These are phyloP conservation scores for Botrytis cinerea DNA, from an alignment of 2,329 filamentous ascomycete species.

Conservation along the genomic window DNA sequence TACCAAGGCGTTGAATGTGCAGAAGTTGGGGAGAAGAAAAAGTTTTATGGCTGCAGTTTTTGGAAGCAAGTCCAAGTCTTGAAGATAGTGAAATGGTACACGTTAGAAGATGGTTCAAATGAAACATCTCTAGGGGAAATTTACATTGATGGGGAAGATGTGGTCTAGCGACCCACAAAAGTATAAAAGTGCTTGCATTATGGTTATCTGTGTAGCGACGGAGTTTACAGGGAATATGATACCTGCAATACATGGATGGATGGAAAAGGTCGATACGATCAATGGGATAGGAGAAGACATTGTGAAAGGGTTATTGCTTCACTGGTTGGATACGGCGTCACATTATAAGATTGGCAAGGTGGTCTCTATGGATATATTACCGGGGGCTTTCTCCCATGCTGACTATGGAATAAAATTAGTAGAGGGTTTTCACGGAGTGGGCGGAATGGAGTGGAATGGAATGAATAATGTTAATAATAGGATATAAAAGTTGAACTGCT, in stretches of 20 bases:
- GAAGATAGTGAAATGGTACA: not conserved
- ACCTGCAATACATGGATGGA: not conserved
- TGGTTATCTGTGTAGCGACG: constrained; percentile 25
- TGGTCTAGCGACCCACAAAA: not conserved
- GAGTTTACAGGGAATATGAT: constrained; percentile 22
- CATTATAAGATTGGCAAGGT: not conserved
- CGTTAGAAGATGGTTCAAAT: not conserved
- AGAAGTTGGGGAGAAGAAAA: constrained; percentile 46
- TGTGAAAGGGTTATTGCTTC: not conserved
- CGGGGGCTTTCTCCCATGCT: not conserved
- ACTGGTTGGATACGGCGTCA: constrained; percentile 14
- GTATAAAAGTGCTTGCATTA: constrained; percentile 4
- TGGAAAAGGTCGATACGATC: not conserved
- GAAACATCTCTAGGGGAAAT: not conserved
- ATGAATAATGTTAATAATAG: constrained; percentile 2
- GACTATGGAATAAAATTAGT: not conserved
- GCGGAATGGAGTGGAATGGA: not conserved
- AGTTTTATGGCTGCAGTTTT: constrained; percentile 52
- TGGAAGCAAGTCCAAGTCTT: constrained; percentile 34
- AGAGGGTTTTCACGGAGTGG: not conserved
- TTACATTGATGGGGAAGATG: not conserved
- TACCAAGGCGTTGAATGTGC: constrained; percentile 34
- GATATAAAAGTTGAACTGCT: not conserved
- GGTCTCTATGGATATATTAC: not conserved
- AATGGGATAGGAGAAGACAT: not conserved